Percentiles rank a stretch among this genome's conserved stretches.
These are phyloP conservation scores for Neurospora sp. DNA, from an alignment of 495 filamentous ascomycete genomes.

Conservation along the genomic window DNA sequence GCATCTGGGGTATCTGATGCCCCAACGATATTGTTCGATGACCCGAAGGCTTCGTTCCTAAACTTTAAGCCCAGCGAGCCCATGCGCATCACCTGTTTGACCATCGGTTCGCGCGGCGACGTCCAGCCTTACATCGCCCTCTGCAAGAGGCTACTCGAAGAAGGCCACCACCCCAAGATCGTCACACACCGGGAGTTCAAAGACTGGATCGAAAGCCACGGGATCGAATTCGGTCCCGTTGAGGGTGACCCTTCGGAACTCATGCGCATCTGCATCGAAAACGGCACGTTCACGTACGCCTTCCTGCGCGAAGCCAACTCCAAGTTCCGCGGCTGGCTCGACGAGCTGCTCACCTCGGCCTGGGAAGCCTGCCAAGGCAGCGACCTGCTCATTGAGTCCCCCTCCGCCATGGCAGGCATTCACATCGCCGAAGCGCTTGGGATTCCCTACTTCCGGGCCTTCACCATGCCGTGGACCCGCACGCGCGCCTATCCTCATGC, in stretches of 20 bases:
- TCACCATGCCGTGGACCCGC: slow-evolving; percentile 98
- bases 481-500: slow-evolving; percentile 95
- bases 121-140: slow-evolving; percentile 97
- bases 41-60: slow-evolving; percentile 81
- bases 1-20: slow-evolving; percentile 42
- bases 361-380: slow-evolving; percentile 79
- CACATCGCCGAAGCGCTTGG: slow-evolving; percentile 94
- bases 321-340: slow-evolving; percentile 92
- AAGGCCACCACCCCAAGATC: slow-evolving; percentile 80
- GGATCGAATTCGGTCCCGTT: slow-evolving; percentile 83
- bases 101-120: slow-evolving; percentile 91
- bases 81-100: slow-evolving; percentile 83
- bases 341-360: slow-evolving; percentile 73
- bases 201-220: slow-evolving; percentile 78
- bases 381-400: slow-evolving; percentile 88
- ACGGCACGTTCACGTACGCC: slow-evolving; percentile 92
- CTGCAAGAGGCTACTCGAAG: slow-evolving; percentile 79
- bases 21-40: slow-evolving; percentile 79
- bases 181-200: slow-evolving; percentile 89
- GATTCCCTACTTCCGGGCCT: slow-evolving; percentile 95
- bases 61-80: slow-evolving; percentile 86
- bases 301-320: slow-evolving; percentile 80
- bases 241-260: slow-evolving; percentile 89
- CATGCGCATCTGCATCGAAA: slow-evolving; percentile 91
- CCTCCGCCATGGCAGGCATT: slow-evolving; percentile 96